Conservation (phyloP, 2,329 filamentous ascomycete species). For the Hypoxylon sp. region DNA sequence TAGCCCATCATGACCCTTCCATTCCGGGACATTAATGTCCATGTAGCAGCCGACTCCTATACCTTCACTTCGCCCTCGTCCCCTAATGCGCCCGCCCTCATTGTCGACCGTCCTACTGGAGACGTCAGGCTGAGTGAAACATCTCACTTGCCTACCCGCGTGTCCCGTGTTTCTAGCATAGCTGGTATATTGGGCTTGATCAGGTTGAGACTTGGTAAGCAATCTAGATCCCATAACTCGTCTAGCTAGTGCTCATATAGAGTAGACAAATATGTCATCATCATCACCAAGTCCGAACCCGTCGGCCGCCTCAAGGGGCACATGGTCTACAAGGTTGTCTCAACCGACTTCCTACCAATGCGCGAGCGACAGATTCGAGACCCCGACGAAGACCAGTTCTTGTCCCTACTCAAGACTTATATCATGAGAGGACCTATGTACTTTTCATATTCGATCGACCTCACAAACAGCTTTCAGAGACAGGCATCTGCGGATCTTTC, state of each 20-base stretch:
- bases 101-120: conserved; percentile 92
- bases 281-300: conserved; percentile 94
- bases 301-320: conserved; percentile 94
- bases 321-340: conserved; percentile 92
- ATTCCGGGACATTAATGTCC: conserved; percentile 97
- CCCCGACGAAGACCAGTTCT: conserved; percentile 92
- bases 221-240: conserved; percentile 1
- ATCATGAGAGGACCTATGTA: conserved; percentile 92
- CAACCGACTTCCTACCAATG: conserved; percentile 93
- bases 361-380: conserved; percentile 93
- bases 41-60: conserved; percentile 92
- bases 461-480: conserved; percentile 97
- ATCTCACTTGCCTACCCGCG: conserved; percentile 80
- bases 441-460: conserved; percentile 96
- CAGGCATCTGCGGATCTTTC: conserved; percentile 82
- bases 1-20: conserved; percentile 66
- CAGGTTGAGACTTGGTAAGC: conserved; percentile 88
- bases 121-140: conserved; percentile 89
- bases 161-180: conserved; percentile 85
- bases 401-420: conserved; percentile 83
- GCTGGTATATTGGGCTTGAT: conserved; percentile 95
- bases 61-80: conserved; percentile 97
- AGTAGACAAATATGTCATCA: conserved; percentile 92
- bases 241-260: conserved; percentile 26
- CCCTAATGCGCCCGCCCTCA: conserved; percentile 86